Evolutionary conservation across 176 grass and related monocot genomes (phyloP).

Genomic region (Tuctoria greenei): DNA sequence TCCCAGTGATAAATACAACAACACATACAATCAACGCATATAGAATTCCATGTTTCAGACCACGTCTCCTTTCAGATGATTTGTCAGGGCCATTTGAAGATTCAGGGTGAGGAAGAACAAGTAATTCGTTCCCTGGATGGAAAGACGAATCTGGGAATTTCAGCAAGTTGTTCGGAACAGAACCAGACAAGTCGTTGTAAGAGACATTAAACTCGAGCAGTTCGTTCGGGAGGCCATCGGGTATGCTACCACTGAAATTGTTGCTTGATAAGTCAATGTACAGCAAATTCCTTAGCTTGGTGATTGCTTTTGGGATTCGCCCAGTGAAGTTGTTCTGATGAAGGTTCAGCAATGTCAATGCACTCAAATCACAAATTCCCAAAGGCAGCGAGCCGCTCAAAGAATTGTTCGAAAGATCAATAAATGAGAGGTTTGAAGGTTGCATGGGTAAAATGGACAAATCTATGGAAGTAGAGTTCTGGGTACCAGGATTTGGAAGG

Average conservation of each 20-base stretch:
- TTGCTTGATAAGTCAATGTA: constrained; percentile 79
- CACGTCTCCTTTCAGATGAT: constrained; percentile 33
- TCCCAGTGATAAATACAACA: constrained; percentile 61
- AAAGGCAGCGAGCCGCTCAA: constrained; percentile 56
- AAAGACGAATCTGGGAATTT: constrained; percentile 94
- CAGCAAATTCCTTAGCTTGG: constrained; percentile 57
- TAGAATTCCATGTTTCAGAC: constrained; percentile 60
- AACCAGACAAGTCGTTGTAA: constrained; percentile 74
- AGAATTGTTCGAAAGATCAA: constrained; percentile 89
- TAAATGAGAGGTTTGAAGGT: constrained; percentile 59
- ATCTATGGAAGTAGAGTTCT: constrained; percentile 37
- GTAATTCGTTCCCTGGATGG: constrained; percentile 80
- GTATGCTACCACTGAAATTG: constrained; percentile 68
- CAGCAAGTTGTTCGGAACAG: constrained; percentile 65
- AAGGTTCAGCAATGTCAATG: constrained; percentile 56
- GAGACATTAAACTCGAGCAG: constrained; percentile 75
- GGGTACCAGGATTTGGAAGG: constrained; percentile 42
- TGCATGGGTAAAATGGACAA: constrained; percentile 42
- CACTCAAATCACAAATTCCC: constrained; percentile 53
- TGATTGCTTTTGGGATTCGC: constrained; percentile 59
- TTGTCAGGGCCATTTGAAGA: constrained; percentile 36
- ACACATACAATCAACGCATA: constrained; percentile 64
- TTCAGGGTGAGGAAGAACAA: constrained; percentile 56
- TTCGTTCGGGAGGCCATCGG: constrained; percentile 60
- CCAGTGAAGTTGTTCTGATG: constrained; percentile 67